Base-by-base conservation (phyloP, 1,284 basidiomycete species). In the Irpex sp. region DNA sequence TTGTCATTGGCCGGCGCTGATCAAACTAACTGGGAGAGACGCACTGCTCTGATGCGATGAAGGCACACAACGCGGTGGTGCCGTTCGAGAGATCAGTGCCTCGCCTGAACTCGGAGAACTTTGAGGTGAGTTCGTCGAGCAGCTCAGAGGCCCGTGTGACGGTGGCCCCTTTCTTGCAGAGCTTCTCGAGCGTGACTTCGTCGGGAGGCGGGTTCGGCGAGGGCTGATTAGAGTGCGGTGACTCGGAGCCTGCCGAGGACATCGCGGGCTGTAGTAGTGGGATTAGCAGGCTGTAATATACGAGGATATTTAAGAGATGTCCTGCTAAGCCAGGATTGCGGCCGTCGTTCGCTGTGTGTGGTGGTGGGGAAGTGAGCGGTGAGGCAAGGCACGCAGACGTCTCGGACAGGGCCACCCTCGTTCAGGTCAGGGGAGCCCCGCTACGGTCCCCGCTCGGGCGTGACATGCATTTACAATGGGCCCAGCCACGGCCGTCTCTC, bases 21-120 rank as follows among this genome's bases (percentile, higher is more conserved):
- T 43, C 39, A 43, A 5, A 43, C 39, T 43, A 5, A n/a, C 17
- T 43, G 31, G 4, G 26, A 11, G 33, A 50, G 15, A 59, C 58
- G 39, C 21, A 59, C 58, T 59, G 58, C 19, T 59, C 58, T 33
- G 58, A 59, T 47, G 58, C 58, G 13, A 59, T 46, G 43, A 59
- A 59, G 37, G 46, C 46, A 50, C 58, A 59, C 15, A 59, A 21
- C 15, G 26, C 43, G 19, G 43, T 50, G 46, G 15, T 35, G 31
- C 58, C 19, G 13, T 47, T 36, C 43, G 43, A 26, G 13, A 35
- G 26, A 17, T 35, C 43, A 3, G 9, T 17, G 33, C n/a, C 9
- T 17, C 43, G n/a, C 7, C 35, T 36, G 46, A 35, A 35, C 26
- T 17, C 21, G 46, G 37, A 46, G 58, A 55, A 55, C 9, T 8